Conservation (phyloP, 139 green algal species). For the Eudorina sp. region DNA sequence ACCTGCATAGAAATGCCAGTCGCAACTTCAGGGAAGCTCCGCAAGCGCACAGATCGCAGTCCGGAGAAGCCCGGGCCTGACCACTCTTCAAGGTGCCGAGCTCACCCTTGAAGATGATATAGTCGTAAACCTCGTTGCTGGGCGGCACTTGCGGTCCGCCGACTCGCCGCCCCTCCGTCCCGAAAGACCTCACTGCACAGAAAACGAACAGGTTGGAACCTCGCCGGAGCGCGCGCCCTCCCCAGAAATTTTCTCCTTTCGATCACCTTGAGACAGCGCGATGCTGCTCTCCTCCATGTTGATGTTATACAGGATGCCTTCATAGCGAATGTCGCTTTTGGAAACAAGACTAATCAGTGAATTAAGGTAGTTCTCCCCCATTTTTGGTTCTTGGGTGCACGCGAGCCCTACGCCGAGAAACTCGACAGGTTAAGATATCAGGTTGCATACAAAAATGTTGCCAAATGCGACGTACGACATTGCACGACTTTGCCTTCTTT, state of each 20-base stretch:
- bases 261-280: conserved; percentile 69
- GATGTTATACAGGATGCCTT: conserved; percentile 89
- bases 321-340: conserved; percentile 92
- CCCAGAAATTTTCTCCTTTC: neutral
- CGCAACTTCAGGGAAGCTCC: neutral
- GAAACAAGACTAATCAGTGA: conserved; percentile 86
- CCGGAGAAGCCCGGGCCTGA: neutral
- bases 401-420: too few species aligned
- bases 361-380: conserved; percentile 80
- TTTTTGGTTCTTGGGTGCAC: too few species aligned
- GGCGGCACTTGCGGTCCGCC: conserved; percentile 82
- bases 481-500: too few species aligned
- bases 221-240: neutral
- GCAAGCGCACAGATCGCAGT: neutral
- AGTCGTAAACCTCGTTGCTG: conserved; percentile 90
- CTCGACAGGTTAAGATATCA: too few species aligned
- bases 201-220: neutral
- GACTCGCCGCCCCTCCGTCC: conserved; percentile 90
- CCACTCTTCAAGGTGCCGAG: neutral
- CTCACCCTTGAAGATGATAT: conserved; percentile 94
- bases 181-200: conserved; percentile 88
- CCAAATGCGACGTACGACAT: too few species aligned
- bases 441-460: too few species aligned
- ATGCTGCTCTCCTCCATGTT: conserved; percentile 92
- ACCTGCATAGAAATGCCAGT: conserved; percentile 35